Evolutionary conservation across 177 flowering plant genomes (phyloP).

Genomic region (Vitis hybrid): DNA sequence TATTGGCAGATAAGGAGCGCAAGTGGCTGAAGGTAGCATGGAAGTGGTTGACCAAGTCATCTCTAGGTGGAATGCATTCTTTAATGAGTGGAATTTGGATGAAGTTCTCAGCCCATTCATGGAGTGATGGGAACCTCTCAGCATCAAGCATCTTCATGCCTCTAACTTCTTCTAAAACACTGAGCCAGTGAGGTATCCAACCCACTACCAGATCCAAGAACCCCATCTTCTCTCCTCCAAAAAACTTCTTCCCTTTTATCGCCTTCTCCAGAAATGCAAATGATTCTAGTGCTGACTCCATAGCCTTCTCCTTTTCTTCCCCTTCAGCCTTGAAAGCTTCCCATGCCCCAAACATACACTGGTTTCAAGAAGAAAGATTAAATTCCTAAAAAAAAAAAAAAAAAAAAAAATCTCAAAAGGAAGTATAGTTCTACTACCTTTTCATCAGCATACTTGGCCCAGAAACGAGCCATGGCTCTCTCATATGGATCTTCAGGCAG

Average conservation of each 20-base stretch:
- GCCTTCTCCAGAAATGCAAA: slow-evolving; percentile 27
- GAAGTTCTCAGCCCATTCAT: slow-evolving; percentile 25
- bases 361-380: neutral
- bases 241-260: slow-evolving; percentile 33
- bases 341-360: slow-evolving; percentile 16
- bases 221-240: slow-evolving; percentile 25
- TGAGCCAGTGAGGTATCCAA: slow-evolving; percentile 27
- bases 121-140: slow-evolving; percentile 22
- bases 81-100: slow-evolving; percentile 19
- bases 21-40: neutral
- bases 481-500: slow-evolving; percentile 22
- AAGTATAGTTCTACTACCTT: slow-evolving; percentile 6
- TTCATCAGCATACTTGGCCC: slow-evolving; percentile 24
- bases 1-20: slow-evolving; percentile 23
- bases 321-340: slow-evolving; percentile 17
- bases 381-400: neutral
- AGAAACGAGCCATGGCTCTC: slow-evolving; percentile 24
- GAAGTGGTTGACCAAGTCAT: slow-evolving; percentile 15
- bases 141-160: slow-evolving; percentile 22
- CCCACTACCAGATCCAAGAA: slow-evolving; percentile 25
- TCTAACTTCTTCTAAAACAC: slow-evolving; percentile 23
- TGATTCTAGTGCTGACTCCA: slow-evolving; percentile 20
- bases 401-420: neutral
- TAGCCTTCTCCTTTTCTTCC: slow-evolving; percentile 24
- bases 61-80: slow-evolving; percentile 27